Conservation (phyloP, 164 flowering plant genomes). For the Piper betle region DNA sequence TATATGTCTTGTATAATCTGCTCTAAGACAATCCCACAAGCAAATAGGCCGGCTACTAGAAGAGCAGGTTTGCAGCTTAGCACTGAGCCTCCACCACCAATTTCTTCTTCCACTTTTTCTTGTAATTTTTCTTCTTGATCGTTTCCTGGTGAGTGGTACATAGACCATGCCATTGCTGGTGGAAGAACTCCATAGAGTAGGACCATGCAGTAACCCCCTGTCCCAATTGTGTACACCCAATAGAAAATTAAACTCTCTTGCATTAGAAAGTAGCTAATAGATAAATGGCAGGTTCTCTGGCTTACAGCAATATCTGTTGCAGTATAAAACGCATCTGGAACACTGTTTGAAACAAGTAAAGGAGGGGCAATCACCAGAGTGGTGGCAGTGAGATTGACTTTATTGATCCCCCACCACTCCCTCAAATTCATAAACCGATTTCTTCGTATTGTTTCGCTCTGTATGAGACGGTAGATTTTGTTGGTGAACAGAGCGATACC, state of each 20-base stretch:
- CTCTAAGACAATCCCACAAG: conserved; percentile 47
- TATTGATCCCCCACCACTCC: conserved; percentile 46
- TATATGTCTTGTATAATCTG: conserved; percentile 44
- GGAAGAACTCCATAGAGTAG: conserved; percentile 68
- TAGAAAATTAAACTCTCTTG: neutral
- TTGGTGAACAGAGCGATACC: no score
- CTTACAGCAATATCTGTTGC: conserved; percentile 80
- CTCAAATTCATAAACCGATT: conserved; percentile 3
- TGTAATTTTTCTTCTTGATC: neutral
- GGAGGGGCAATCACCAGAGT: conserved; percentile 44
- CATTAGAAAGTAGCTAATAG: neutral
- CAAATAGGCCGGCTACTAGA: conserved; percentile 36
- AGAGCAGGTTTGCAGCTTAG: conserved; percentile 29
- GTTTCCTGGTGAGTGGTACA: conserved; percentile 16
- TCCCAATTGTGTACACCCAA: conserved; percentile 4
- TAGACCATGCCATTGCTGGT: conserved; percentile 77
- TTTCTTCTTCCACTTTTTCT: neutral
- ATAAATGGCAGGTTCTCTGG: neutral
- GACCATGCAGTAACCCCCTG: conserved; percentile 80
- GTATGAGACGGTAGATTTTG: neutral
- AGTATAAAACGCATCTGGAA: conserved; percentile 58
- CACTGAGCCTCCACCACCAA: neutral
- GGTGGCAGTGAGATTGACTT: conserved; percentile 21
- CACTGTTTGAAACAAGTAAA: conserved; percentile 34
- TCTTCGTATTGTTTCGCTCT: neutral